phyloP scores from a whole-genome alignment of 2,329 filamentous ascomycete genomes.

The Fusarium chaquense region DNA sequence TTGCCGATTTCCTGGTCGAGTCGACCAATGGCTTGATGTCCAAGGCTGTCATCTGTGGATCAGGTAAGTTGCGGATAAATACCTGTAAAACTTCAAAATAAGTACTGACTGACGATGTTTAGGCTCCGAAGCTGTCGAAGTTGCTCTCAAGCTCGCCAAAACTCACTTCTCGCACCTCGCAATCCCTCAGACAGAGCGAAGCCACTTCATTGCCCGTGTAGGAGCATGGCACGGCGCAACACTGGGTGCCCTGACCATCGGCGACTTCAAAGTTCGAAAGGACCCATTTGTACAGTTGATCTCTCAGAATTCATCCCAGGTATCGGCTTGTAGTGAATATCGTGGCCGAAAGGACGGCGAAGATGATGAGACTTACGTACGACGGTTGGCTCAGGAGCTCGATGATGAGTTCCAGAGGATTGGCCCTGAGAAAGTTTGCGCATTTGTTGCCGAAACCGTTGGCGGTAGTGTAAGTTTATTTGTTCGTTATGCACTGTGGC shows the following conservation, averaged over 20 bases:
- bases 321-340: slow-evolving; percentile 25
- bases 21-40: slow-evolving; percentile 38
- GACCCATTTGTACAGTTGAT: slow-evolving; percentile 38
- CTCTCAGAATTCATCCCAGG: slow-evolving; percentile 25
- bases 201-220: slow-evolving; percentile 35
- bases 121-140: slow-evolving; percentile 43
- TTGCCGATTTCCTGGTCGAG: slow-evolving; percentile 39
- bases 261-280: slow-evolving; percentile 40
- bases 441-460: slow-evolving; percentile 65
- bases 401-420: slow-evolving; percentile 61
- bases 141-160: slow-evolving; percentile 41
- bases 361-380: slow-evolving; percentile 54
- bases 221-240: slow-evolving; percentile 41
- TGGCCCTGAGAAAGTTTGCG: slow-evolving; percentile 60
- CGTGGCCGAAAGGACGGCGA: slow-evolving; percentile 9
- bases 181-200: slow-evolving; percentile 30
- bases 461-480: slow-evolving; percentile 32
- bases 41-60: slow-evolving; percentile 40
- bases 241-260: slow-evolving; percentile 33
- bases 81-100: accelerated
- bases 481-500: not conserved
- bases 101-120: accelerated
- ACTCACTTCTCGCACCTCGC: slow-evolving; percentile 36
- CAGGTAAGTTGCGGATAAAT: slow-evolving; percentile 13
- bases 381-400: slow-evolving; percentile 57